Evolutionary conservation across 192 early-diverging fungal species (phyloP), one percentile per base, ranked within the genome.

Genomic region (Rhizophagus clarus): DNA sequence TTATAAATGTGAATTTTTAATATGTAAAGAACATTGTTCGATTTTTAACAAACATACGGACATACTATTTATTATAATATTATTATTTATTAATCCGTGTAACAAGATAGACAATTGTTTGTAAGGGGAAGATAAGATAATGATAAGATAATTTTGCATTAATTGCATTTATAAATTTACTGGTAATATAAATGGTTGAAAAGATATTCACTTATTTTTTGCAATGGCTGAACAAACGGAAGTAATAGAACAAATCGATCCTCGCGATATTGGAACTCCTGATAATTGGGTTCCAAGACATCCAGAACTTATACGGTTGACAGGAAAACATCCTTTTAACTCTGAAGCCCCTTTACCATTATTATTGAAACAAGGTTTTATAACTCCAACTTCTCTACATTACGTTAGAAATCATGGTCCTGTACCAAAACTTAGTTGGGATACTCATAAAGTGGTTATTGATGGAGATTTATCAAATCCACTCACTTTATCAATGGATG

Each of bases 401-500:
- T 91, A 89, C 82, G 92, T 93, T n/a, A 73, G 92, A 17, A 93
- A 93, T 72, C 92, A 93, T 80, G 92, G 92, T 2, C 63, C 89
- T 29, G 92, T 92, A 3, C 91, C 92, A 31, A 78, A 92, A 29
- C 69, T 87, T 49, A 68, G 82, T 22, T 86, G 82, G 83, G 80
- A 85, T n/a, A 79, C 64, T 7, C 87, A 89, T 70, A 32, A 8
- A 3, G 26, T 93, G 40, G 49, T 74, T 26, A 83, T 92, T 68
- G 76, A 75, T 45, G 89, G 88, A 79, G 89, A 82, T 68, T 84
- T 92, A 22, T 77, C 82, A 12, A 82, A 79, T 8, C 81, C 81
- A 29, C 79, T 84, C 17, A 72, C 73, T 42, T 80, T 92, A n/a
- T 74, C 90, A 6, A 91, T 92, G 91, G 60, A 82, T 26, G 87